These are phyloP conservation scores for Ganoderma boninense DNA, from an alignment of 1,284 basidiomycete species.

Conservation along the genomic window DNA sequence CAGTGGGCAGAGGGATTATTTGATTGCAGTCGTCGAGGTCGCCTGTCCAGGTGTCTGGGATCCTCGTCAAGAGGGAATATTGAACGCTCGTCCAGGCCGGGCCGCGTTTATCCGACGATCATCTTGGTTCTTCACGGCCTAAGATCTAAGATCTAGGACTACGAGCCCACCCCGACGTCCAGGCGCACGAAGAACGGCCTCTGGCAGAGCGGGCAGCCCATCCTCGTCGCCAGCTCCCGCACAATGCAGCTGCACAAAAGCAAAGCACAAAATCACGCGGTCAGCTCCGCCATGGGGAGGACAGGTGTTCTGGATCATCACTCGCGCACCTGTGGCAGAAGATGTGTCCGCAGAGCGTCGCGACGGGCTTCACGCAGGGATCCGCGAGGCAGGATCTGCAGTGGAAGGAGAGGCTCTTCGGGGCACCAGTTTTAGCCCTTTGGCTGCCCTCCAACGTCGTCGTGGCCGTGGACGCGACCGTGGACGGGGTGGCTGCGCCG, in stretches of 20 bases:
- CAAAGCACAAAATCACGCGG: no score
- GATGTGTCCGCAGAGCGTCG: conserved; percentile 22
- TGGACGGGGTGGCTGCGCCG: not conserved
- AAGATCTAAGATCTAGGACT: no score
- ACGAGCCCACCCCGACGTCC: not conserved
- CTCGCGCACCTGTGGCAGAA: conserved; percentile 8
- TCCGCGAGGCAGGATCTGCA: conserved; percentile 21
- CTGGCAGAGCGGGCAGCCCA: conserved; percentile 12
- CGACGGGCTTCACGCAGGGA: conserved; percentile 24
- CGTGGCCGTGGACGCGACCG: not conserved
- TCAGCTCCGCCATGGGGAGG: not conserved
- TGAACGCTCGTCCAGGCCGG: no score
- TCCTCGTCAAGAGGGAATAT: no score
- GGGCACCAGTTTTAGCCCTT: not conserved
- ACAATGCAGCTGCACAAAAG: not conserved
- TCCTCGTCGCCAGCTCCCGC: not conserved
- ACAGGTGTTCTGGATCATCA: not conserved
- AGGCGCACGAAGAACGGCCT: conserved; percentile 10
- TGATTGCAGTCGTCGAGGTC: no score
- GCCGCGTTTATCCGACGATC: not conserved
- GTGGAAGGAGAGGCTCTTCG: conserved; percentile 13
- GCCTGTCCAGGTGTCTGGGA: no score
- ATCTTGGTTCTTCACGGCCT: not conserved
- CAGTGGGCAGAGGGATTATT: no score
- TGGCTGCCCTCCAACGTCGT: not conserved